Base-by-base conservation (phyloP, 2,329 filamentous ascomycete species). In the Aspergillus sp. region DNA sequence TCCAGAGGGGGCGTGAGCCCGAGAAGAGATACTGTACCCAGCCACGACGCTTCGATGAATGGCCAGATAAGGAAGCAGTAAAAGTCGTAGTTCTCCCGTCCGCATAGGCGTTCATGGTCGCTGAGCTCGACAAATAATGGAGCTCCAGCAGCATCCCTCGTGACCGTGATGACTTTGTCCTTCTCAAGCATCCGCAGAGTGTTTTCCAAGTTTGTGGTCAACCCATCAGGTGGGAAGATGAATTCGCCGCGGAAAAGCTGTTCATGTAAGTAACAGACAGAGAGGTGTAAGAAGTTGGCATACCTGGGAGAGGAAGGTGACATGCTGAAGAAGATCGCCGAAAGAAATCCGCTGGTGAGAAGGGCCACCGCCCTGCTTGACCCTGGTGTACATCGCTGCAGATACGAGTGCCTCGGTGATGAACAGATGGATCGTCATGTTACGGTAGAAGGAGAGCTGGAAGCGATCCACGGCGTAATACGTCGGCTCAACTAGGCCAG, bases 21-120 rank as follows among this genome's bases (percentile, higher is more conserved):
- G 81, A 97, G 89, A 0, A 98, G 82, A 0, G 91, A 92, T 0
- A 98, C 90, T 0, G 93, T 91, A 11, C 92, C 93, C 1, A 99
- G 85, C 95, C 95, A 99, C 56, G 87, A 90, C 0, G 93, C 91
- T 77, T 99, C 95, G 67, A 98, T 93, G 69, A 99, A 99, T 0
- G 95, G 95, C 95, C 95, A 99, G 65, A 99, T 92, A 22, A 99
- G 80, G 83, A 98, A 99, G 79, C 94, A 98, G 79, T 98, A 98
- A 77, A 99, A 99, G 74, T 99, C 95, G 71, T 91, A 99, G 71
- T 97, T 98, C 77, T 99, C 95, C 43, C 94, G 84, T 1, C 95
- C 95, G 7, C 85, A 88, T 31, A 85, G 83, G 19, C 93, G 85
- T 76, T 99, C 95, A 3, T 85, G 80, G 6, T 91, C 86, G 19